These are phyloP conservation scores for Hypoxylon rickii DNA, from an alignment of 495 filamentous ascomycete genomes.

Conservation along the genomic window DNA sequence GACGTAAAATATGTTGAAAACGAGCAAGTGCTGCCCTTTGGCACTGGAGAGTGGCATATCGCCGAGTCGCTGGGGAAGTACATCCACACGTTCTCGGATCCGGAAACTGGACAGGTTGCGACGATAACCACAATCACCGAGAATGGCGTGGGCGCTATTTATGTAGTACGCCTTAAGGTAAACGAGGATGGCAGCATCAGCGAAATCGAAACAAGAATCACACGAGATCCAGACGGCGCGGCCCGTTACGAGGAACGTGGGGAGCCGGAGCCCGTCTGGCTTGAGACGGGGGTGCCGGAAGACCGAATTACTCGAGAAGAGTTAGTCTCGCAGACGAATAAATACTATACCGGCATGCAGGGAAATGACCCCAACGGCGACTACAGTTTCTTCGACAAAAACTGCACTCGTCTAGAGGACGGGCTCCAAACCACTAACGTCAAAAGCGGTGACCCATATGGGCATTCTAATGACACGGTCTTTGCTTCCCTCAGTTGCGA, in stretches of 20 bases:
- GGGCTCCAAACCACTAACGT: constrained; percentile 32
- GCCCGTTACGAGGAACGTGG: constrained; percentile 25
- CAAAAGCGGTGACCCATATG: constrained; percentile 28
- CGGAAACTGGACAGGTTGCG: constrained; percentile 30
- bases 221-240: constrained; percentile 23
- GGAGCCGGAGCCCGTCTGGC: constrained; percentile 29
- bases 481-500: constrained; percentile 32
- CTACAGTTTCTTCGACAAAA: constrained; percentile 34
- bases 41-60: constrained; percentile 31
- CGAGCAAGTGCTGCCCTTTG: constrained; percentile 28
- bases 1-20: constrained; percentile 34
- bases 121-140: constrained; percentile 33
- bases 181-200: constrained; percentile 30
- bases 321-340: constrained; percentile 30
- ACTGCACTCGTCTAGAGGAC: constrained; percentile 35
- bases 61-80: constrained; percentile 31
- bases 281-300: constrained; percentile 22
- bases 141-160: constrained; percentile 31
- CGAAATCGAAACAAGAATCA: constrained; percentile 34
- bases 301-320: constrained; percentile 25
- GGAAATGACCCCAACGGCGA: constrained; percentile 32
- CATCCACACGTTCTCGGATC: constrained; percentile 35
- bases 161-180: constrained; percentile 30
- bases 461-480: constrained; percentile 34
- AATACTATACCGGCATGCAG: constrained; percentile 35